Evolutionary conservation across 768 basidiomycete genomes (phyloP).

Genomic region (Tricholoma terreum): DNA sequence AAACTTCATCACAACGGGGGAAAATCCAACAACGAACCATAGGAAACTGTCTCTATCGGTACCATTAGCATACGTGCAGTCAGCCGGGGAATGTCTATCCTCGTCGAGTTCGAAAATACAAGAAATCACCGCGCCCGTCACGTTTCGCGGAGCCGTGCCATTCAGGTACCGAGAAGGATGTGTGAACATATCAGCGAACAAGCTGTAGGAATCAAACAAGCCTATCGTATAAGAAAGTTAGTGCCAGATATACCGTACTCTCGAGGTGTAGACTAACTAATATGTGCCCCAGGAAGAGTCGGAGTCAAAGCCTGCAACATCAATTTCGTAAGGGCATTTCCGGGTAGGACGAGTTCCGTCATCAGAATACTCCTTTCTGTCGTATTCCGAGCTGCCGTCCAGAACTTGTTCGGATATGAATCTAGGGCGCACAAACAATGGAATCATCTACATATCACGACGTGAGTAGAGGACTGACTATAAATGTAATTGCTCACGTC

Average conservation of each 20-base stretch:
- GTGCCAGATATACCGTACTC: too few relatives aligned
- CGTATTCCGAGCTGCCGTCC: slow-evolving; percentile 47
- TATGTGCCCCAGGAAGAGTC: slow-evolving; percentile 48
- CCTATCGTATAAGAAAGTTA: slow-evolving; percentile 29
- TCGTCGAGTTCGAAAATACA: slow-evolving; percentile 42
- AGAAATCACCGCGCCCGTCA: slow-evolving; percentile 47
- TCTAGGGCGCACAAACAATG: slow-evolving; percentile 47
- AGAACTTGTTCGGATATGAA: slow-evolving; percentile 50
- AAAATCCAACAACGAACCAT: slow-evolving; percentile 35
- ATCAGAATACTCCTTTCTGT: slow-evolving; percentile 59
- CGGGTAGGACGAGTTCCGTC: slow-evolving; percentile 47
- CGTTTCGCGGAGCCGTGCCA: slow-evolving; percentile 59
- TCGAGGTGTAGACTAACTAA: too few relatives aligned
- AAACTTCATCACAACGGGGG: too few relatives aligned
- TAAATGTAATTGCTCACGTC: slow-evolving; percentile 43
- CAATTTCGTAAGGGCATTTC: slow-evolving; percentile 50
- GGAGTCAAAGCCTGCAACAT: slow-evolving; percentile 49
- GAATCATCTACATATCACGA: slow-evolving; percentile 46
- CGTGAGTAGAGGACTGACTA: background rate
- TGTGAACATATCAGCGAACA: slow-evolving; percentile 57
- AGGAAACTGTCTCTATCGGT: slow-evolving; percentile 45
- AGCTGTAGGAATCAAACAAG: slow-evolving; percentile 57
- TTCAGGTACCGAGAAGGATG: slow-evolving; percentile 55
- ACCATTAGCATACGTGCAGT: slow-evolving; percentile 32
- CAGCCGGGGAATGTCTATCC: slow-evolving; percentile 7